Evolutionary conservation across 1,284 basidiomycete species (phyloP), one percentile per base, ranked within the genome.

Genomic region (Rugosomyces carneus): DNA sequence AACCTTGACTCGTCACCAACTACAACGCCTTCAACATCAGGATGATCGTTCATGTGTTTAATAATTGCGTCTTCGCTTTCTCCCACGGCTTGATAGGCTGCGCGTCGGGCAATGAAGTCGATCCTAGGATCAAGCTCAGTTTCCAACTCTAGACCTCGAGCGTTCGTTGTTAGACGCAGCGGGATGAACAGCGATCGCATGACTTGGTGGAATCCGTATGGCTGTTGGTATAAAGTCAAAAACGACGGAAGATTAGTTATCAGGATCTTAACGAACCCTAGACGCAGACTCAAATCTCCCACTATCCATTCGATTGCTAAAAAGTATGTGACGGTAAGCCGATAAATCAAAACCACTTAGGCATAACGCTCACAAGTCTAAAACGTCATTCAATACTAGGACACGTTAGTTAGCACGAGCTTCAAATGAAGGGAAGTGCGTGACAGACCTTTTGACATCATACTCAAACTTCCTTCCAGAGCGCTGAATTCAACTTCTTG

Each of bases 161-260:
- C 81, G 49, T 89, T 73, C 0, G 88, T 85, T 31, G 86, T 84
- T 49, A 91, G 67, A 38, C 80, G 76, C 32, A 93, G 72, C 1
- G 88, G 85, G 3, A 89, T 75, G 47, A 92, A 81, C 50, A 93
- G 75, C 2, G 87, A 84, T 15, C 81, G 80, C 68, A 94, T 84
- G 35, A 86, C 81, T 56, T 86, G 80, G 63, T 93, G 90, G 59
- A 93, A 89, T 19, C 83, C 72, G 66, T 91, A 93, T 2, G 90
- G 89, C 73, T 80, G 42, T 5, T 41, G 3, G 20, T 15, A 38
- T n/a, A 6, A 34, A 13, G 15, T 34, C 31, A 34, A 31, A 26
- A 20, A n/a, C 27, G 10, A 11, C n/a, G 13, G 26, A 34, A 8
- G 27, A 27, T 9, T 10, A 35, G 18, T 16, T 10, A 23, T 2